phyloP scores from a whole-genome alignment of 768 basidiomycete species.

The Psilocybe cyanescens region DNA sequence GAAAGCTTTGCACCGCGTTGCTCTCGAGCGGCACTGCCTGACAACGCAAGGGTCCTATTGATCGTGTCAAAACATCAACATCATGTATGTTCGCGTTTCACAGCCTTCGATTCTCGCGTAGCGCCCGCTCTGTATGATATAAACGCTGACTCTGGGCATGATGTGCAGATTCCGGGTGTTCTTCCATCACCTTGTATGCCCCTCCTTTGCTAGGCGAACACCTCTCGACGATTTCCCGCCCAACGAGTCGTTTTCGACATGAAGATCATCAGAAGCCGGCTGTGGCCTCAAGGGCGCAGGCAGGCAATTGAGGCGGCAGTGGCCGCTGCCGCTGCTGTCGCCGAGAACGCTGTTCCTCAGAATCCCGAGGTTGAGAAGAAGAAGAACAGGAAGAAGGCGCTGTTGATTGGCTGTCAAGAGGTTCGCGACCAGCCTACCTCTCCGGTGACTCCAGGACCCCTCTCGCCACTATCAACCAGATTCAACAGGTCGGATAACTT shows the following conservation, averaged over 20 bases:
- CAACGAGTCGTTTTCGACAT: background rate
- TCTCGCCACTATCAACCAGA: slow-evolving; percentile 2
- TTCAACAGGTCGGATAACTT: slow-evolving; percentile 2
- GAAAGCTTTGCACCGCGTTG: background rate
- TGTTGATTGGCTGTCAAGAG: slow-evolving; percentile 42
- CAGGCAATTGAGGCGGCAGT: background rate
- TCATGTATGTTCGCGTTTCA: background rate
- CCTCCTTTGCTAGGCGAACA: background rate
- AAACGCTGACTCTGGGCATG: background rate
- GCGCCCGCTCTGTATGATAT: background rate
- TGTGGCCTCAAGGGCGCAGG: slow-evolving; percentile 1
- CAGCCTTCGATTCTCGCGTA: background rate
- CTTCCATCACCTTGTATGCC: background rate
- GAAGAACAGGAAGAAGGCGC: slow-evolving; percentile 31
- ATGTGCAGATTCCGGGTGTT: background rate
- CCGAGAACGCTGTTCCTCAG: background rate
- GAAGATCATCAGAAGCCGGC: slow-evolving; percentile 14
- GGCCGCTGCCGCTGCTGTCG: background rate
- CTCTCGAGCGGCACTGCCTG: background rate
- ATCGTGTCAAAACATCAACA: background rate
- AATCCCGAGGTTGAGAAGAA: slow-evolving; percentile 10
- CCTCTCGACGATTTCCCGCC: background rate
- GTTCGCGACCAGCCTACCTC: slow-evolving; percentile 15
- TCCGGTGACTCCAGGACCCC: background rate
- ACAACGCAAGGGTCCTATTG: background rate